Percentiles rank a stretch among this genome's conserved stretches.
These are phyloP conservation scores for Coleophoma crateriformis DNA, from an alignment of 2,329 filamentous ascomycete species.

Conservation along the genomic window DNA sequence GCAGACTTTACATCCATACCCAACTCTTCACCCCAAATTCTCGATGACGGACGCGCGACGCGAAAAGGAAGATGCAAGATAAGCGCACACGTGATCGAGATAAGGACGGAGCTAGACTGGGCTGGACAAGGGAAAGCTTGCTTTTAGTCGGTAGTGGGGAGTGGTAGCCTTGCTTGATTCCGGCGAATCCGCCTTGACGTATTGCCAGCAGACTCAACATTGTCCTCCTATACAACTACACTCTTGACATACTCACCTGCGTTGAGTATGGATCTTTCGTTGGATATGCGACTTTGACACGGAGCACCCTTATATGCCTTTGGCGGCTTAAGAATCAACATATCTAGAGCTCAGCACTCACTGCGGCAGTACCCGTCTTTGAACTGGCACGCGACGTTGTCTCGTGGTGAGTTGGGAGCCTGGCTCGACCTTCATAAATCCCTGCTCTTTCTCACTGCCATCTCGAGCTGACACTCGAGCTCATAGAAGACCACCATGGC, in stretches of 20 bases:
- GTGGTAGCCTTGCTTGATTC: not conserved
- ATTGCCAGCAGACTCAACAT: not conserved
- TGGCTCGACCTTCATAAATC: not conserved
- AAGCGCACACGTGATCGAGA: not conserved
- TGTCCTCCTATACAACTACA: not conserved
- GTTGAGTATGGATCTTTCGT: not conserved
- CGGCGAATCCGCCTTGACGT: not conserved
- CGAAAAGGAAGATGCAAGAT: not conserved
- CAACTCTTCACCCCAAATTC: not conserved
- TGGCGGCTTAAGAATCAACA: not conserved
- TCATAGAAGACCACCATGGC: conserved; percentile 12
- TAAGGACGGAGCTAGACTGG: not conserved
- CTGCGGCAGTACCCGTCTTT: not conserved
- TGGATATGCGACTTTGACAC: not conserved
- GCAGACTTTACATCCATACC: no score
- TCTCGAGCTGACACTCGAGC: not conserved
- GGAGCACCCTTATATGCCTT: not conserved
- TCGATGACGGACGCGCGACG: not conserved
- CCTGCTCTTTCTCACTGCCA: not conserved
- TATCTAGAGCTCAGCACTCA: not conserved
- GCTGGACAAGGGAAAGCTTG: not conserved
- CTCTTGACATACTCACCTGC: not conserved
- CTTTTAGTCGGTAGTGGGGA: not conserved
- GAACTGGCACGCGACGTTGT: conserved; percentile 13
- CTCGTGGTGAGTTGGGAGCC: conserved; percentile 1